Conservation (phyloP, 1,284 basidiomycete species). For the Irpex lacteus region DNA sequence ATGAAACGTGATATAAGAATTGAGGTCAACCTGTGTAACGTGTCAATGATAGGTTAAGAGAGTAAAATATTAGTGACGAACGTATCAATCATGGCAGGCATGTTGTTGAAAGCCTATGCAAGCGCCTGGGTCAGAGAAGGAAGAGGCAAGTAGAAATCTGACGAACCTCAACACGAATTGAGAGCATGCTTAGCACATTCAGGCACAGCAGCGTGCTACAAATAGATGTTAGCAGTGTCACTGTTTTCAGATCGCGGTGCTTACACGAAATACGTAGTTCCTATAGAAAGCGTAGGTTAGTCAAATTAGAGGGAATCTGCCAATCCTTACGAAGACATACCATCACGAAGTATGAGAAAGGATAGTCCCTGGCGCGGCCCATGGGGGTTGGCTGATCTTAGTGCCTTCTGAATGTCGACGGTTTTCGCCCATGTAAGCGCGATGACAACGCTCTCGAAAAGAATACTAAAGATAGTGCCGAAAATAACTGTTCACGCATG, state of each 20-base stretch:
- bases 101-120: not conserved
- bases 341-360: not conserved
- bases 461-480: slow-evolving; percentile 8
- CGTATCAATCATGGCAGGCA: too few relatives aligned
- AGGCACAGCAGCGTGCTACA: not conserved
- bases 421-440: slow-evolving; percentile 12
- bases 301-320: not conserved
- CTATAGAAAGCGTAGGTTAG: not conserved
- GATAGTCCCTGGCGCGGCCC: not conserved
- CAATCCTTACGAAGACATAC: not conserved
- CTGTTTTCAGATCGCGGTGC: not conserved
- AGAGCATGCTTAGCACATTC: not conserved
- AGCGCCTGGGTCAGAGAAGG: not conserved
- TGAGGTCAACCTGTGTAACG: not conserved
- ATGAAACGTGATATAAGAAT: not conserved
- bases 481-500: slow-evolving; percentile 4
- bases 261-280: not conserved
- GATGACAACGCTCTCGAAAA: slow-evolving; percentile 10
- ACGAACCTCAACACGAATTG: not conserved
- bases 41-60: not conserved
- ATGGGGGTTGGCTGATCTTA: not conserved
- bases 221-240: not conserved
- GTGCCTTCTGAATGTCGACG: not conserved
- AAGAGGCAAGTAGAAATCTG: too few relatives aligned
- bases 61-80: not conserved